Conservation (phyloP, 371 early-diverging fungal species). For the Mucor irregularis region DNA sequence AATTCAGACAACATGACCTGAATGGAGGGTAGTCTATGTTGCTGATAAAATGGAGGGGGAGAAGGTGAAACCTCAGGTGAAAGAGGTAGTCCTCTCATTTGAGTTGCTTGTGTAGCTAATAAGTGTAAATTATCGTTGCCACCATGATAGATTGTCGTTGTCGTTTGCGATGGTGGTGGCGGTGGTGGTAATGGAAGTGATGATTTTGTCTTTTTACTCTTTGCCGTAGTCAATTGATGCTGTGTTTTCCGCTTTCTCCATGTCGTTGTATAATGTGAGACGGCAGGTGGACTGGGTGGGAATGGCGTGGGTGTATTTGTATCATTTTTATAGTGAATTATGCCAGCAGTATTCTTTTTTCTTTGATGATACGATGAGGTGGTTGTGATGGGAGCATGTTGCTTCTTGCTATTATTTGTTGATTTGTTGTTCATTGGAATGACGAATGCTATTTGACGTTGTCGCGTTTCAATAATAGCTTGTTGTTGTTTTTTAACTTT, state of each 20-base stretch:
- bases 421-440: neutral
- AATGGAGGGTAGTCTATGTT: conserved; percentile 19
- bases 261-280: neutral
- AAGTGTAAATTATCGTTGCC: conserved; percentile 33
- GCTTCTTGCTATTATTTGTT: conserved; percentile 2
- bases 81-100: conserved; percentile 30
- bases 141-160: neutral
- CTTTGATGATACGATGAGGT: too few relatives aligned
- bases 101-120: conserved; percentile 46
- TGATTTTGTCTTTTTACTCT: neutral
- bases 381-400: too few relatives aligned
- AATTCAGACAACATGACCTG: conserved; percentile 20
- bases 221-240: neutral
- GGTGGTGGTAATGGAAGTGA: neutral
- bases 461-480: conserved; percentile 47
- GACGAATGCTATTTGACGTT: conserved; percentile 20
- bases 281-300: conserved; percentile 8
- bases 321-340: neutral
- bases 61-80: conserved; percentile 24
- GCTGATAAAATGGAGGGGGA: conserved; percentile 8
- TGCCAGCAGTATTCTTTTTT: conserved; percentile 11
- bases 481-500: conserved; percentile 35
- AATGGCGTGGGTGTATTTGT: neutral
- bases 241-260: neutral
- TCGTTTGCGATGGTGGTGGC: neutral